Conservation (phyloP, 192 early-diverging fungal species). For the Gryganskiella cystojenkinii region DNA sequence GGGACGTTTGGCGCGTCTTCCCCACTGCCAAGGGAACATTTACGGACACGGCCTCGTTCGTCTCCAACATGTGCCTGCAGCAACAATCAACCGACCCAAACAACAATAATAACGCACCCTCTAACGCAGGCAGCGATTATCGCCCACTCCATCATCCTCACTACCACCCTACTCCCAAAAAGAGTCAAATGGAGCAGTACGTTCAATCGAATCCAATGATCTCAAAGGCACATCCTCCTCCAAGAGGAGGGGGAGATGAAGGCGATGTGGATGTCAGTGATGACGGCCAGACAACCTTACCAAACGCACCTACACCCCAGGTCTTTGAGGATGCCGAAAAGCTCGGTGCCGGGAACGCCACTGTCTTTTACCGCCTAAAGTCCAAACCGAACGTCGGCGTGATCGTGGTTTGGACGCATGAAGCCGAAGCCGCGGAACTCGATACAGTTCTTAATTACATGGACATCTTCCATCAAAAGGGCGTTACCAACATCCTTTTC, state of each 20-base stretch:
- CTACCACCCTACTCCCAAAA: too few species aligned
- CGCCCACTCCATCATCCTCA: too few species aligned
- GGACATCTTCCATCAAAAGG: neutral
- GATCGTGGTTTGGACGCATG: slow-evolving; percentile 14
- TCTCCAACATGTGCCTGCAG: neutral
- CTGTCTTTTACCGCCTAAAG: slow-evolving; percentile 25
- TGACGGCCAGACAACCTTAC: too few species aligned
- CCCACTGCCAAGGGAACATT: neutral
- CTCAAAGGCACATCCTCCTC: too few species aligned
- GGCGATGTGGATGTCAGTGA: too few species aligned
- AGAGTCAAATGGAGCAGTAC: too few species aligned
- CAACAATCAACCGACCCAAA: neutral
- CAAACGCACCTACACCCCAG: too few species aligned
- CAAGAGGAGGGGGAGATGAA: too few species aligned
- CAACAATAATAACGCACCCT: too few species aligned
- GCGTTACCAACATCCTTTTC: slow-evolving; percentile 23
- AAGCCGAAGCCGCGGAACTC: neutral
- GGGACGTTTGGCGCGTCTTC: too few species aligned
- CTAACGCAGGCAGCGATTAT: too few species aligned
- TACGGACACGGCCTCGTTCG: neutral
- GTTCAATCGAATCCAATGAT: too few species aligned
- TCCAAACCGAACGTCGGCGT: slow-evolving; percentile 24
- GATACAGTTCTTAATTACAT: neutral
- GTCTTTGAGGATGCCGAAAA: neutral
- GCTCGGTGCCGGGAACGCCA: neutral